Evolutionary conservation across 306 rosid genomes (phyloP).

Genomic region (Adenanthera pavonina): DNA sequence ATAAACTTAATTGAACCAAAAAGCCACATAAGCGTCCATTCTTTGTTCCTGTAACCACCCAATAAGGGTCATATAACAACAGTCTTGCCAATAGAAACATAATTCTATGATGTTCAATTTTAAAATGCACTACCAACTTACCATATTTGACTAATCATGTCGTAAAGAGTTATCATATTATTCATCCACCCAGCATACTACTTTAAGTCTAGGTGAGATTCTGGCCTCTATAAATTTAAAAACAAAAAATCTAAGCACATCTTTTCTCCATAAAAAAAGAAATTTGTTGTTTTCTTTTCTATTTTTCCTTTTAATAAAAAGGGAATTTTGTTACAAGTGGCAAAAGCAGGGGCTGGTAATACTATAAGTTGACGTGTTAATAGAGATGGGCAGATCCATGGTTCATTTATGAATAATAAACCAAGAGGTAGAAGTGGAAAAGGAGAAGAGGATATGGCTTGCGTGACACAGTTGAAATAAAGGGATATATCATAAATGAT

Average conservation of each 20-base stretch:
- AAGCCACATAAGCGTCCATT: slow-evolving; percentile 43
- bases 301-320: not conserved
- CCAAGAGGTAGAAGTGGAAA: slow-evolving; percentile 18
- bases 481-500: not conserved
- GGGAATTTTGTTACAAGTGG: no score
- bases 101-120: not conserved
- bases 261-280: not conserved
- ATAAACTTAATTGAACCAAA: slow-evolving; percentile 52
- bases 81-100: slow-evolving; percentile 22
- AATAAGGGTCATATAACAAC: slow-evolving; percentile 19
- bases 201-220: not conserved
- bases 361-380: not conserved
- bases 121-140: not conserved
- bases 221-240: not conserved
- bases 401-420: not conserved
- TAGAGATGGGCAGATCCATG: slow-evolving; percentile 33
- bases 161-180: slow-evolving; percentile 5
- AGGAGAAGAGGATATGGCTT: slow-evolving; percentile 15
- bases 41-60: slow-evolving; percentile 45
- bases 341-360: not conserved
- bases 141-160: slow-evolving; percentile 12
- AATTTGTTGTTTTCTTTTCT: not conserved
- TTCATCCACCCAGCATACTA: not conserved
- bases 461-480: slow-evolving; percentile 36
- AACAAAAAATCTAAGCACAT: not conserved